These are phyloP conservation scores for Plantago elongata DNA, from an alignment of 257 asterid species.

Conservation along the genomic window DNA sequence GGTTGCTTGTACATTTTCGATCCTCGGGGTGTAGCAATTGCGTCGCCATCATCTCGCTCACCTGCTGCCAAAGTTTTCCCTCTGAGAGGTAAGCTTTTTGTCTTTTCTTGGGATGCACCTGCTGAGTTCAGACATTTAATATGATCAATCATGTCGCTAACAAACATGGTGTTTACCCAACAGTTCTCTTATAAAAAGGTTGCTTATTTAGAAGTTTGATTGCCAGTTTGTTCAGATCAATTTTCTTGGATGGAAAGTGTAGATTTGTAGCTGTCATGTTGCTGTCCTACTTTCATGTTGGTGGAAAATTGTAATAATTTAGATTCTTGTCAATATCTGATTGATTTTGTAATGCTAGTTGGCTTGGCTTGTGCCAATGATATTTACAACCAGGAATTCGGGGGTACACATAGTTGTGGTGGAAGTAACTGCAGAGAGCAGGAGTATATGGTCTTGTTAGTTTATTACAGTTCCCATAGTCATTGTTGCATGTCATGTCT, in stretches of 20 bases:
- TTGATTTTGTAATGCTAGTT: too few relatives aligned
- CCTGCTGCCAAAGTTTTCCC: conserved; percentile 90
- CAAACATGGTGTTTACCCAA: too few relatives aligned
- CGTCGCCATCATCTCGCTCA: conserved; percentile 55
- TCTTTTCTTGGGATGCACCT: neutral
- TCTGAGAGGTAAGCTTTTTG: conserved; percentile 48
- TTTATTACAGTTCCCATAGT: conserved; percentile 5
- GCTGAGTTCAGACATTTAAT: conserved; percentile 16
- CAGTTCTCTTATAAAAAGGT: conserved; percentile 6
- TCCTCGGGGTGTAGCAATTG: conserved; percentile 82
- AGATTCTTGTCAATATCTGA: too few relatives aligned
- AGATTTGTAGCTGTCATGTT: too few relatives aligned
- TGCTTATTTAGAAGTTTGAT: neutral
- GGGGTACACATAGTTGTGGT: too few relatives aligned
- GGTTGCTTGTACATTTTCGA: conserved; percentile 89
- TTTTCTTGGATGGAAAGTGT: too few relatives aligned
- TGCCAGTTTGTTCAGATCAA: too few relatives aligned
- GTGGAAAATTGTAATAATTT: too few relatives aligned
- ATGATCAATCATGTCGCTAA: neutral
- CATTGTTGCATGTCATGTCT: neutral
- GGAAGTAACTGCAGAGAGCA: too few relatives aligned
- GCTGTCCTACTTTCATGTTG: too few relatives aligned
- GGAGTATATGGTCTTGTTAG: neutral
- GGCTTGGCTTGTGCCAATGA: too few relatives aligned
- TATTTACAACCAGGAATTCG: too few relatives aligned